Base-by-base conservation (phyloP, 805 yeast species). In the Myxozyma melibiosi region DNA sequence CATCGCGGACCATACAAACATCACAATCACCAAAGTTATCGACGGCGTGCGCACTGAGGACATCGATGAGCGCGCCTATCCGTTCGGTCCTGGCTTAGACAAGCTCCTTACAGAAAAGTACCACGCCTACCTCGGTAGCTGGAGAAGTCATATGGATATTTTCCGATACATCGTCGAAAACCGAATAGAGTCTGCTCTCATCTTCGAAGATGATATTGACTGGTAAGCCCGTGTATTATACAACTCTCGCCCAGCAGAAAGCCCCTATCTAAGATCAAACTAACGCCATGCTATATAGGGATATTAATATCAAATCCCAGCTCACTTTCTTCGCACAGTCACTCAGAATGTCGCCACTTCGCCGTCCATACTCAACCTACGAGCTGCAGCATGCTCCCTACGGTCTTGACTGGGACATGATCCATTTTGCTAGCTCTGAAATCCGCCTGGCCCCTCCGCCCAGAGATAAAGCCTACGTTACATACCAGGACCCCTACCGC, bases 321-420 rank as follows among this genome's bases (percentile, higher is more conserved):
- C 28, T 51, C 13, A 35, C 42, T 24, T 27, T 43, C 8, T 39
- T 43, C 20, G 55, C 57, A 7, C 42, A 24, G 4, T 46, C 40
- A 3, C 42, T 53, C 14, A 42, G 47, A 6, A 35, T 34, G 28
- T 46, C 51, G 13, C 38, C 35, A 7, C 35, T 52, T 3, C 51
- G 51, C n/a, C 28, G 34, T 5, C 56, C 56, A 1, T 47, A 27
- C 28, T 35, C 52, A 1, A 18, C 27, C 8, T 14, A 53, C 27
- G 57, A 53, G 25, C 18, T 31, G n/a, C 28, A 8, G 27, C 46
- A 35, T 28, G 51, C 57, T 18, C 57, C 57, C 25, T 53, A 53
- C 48, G 57, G 57, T 18, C 48, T 46, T n/a, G 57, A 53, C 38
- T 53, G 57, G 57, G 57, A 53, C 25, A 53, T 45, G 34, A 37